Evolutionary conservation across 352 stramenopile genomes (phyloP).

Genomic region (Globisporangium camurandrum): DNA sequence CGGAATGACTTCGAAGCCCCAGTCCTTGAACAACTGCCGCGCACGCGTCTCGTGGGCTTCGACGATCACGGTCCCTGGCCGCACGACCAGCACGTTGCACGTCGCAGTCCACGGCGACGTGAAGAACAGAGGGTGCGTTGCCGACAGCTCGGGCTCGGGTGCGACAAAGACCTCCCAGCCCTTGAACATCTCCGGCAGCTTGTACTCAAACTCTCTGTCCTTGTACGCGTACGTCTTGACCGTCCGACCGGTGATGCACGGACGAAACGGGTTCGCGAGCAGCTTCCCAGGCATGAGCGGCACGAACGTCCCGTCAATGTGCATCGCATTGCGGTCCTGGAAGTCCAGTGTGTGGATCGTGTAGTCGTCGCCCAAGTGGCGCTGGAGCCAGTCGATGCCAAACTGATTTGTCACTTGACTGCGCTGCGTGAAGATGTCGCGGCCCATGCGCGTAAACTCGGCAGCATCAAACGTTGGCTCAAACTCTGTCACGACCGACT

Average conservation of each 20-base stretch:
- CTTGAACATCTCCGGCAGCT: constrained; percentile 87
- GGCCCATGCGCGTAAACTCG: constrained; percentile 87
- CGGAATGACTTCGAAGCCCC: constrained; percentile 84
- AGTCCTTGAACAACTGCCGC: constrained; percentile 80
- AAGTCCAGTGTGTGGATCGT: constrained; percentile 86
- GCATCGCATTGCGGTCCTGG: constrained; percentile 88
- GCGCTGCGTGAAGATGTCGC: constrained; percentile 87
- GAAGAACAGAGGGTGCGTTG: constrained; percentile 83
- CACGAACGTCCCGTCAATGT: constrained; percentile 88
- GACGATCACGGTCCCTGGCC: constrained; percentile 72
- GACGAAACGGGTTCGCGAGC: constrained; percentile 80
- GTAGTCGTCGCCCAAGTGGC: constrained; percentile 83
- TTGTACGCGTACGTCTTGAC: constrained; percentile 88
- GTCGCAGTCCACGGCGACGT: constrained; percentile 88
- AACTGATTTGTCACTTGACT: constrained; percentile 90
- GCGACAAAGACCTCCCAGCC: constrained; percentile 87
- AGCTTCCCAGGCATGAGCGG: constrained; percentile 82
- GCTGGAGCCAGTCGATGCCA: constrained; percentile 86
- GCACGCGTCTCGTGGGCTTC: constrained; percentile 81
- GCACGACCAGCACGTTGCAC: constrained; percentile 86
- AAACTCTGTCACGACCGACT: constrained; percentile 86
- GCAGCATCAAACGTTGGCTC: constrained; percentile 86
- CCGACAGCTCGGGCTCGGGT: constrained; percentile 69
- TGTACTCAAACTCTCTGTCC: constrained; percentile 84
- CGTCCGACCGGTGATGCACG: constrained; percentile 79